These are phyloP conservation scores for Phytophthora pinifolia DNA, from an alignment of 352 stramenopile species.

Conservation along the genomic window DNA sequence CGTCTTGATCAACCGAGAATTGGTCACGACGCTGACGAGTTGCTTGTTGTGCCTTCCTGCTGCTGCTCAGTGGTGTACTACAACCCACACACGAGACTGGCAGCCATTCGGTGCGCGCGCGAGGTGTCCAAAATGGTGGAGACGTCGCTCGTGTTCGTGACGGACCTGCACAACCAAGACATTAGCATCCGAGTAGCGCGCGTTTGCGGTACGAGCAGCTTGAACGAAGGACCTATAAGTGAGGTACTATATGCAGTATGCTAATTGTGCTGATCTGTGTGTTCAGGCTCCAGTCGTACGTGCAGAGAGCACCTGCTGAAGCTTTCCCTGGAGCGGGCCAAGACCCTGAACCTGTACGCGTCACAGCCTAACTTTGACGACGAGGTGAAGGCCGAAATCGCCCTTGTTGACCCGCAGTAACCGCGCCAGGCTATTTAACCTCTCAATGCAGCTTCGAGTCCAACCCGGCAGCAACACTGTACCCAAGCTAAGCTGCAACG, in stretches of 20 bases:
- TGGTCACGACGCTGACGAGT: background rate
- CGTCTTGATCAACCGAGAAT: background rate
- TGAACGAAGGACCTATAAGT: too few relatives aligned
- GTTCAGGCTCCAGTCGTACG: constrained; percentile 50
- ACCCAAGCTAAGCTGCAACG: constrained; percentile 6
- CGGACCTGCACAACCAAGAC: constrained; percentile 57
- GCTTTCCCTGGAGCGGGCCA: constrained; percentile 53
- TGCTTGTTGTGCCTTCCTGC: background rate
- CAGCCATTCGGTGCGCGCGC: constrained; percentile 62
- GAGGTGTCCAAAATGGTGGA: constrained; percentile 77
- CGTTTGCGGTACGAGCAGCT: constrained; percentile 55
- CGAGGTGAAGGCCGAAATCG: constrained; percentile 55
- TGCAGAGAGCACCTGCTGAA: constrained; percentile 52
- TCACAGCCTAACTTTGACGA: constrained; percentile 42
- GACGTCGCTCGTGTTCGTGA: constrained; percentile 75
- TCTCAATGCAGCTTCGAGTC: constrained; percentile 6
- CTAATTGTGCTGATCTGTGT: too few relatives aligned
- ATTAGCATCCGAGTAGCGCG: constrained; percentile 60
- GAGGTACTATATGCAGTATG: too few relatives aligned
- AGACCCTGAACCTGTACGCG: constrained; percentile 37
- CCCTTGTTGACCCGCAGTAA: constrained; percentile 50
- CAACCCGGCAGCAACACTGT: background rate
- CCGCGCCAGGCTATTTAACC: constrained; percentile 26
- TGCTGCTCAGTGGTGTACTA: constrained; percentile 60
- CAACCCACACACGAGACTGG: constrained; percentile 50